Evolutionary conservation across 768 basidiomycete species (phyloP).

Genomic region (Exidia glandulosa): DNA sequence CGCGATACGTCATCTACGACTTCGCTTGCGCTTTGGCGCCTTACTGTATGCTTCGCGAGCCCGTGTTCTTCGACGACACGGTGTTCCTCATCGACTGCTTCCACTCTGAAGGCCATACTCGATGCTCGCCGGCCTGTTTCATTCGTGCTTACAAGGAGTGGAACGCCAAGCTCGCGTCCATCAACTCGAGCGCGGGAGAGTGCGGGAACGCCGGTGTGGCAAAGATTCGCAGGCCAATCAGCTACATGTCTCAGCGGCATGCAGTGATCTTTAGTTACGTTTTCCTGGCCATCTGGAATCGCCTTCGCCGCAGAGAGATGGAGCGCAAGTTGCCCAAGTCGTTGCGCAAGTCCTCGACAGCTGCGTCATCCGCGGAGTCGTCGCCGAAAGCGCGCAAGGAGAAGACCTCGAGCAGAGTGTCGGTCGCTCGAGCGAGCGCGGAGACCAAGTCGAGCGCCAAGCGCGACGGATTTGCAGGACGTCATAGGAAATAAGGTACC

Average conservation of each 20-base stretch:
- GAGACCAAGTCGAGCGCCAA: no score
- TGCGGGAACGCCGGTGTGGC: slow-evolving; percentile 21
- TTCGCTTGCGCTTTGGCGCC: slow-evolving; percentile 22
- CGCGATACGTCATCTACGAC: no score
- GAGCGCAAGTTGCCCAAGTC: no score
- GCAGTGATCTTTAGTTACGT: slow-evolving; percentile 18
- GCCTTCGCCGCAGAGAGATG: no score
- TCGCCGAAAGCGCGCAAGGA: no score
- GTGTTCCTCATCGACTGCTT: slow-evolving; percentile 24
- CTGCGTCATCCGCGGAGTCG: no score
- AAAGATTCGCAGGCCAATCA: slow-evolving; percentile 19
- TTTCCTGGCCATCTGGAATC: no score
- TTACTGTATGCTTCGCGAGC: slow-evolving; percentile 20
- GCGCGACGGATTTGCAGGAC: no score
- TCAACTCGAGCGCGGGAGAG: slow-evolving; percentile 27
- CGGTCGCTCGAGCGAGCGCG: no score
- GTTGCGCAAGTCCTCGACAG: no score
- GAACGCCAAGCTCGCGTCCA: slow-evolving; percentile 14
- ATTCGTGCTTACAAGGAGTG: slow-evolving; percentile 17
- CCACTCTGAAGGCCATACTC: slow-evolving; percentile 23
- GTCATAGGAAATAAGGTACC: no score
- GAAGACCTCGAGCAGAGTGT: no score
- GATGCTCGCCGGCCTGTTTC: slow-evolving; percentile 22
- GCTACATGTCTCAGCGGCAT: slow-evolving; percentile 20
- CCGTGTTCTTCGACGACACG: slow-evolving; percentile 22